Conservation (phyloP, 306 rosid species). For the Vigna mungo region DNA sequence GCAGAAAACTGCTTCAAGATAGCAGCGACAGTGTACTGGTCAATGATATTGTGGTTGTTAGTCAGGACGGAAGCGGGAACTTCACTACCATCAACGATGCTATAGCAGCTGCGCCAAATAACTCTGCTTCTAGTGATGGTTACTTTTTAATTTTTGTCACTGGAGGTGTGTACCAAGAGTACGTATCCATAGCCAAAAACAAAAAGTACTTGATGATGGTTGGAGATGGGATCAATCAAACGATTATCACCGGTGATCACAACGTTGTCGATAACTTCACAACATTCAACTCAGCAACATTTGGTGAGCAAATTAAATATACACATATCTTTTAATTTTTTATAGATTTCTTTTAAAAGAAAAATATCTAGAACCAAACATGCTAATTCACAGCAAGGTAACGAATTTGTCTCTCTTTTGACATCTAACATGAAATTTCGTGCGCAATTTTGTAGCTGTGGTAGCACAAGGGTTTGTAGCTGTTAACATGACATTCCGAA, state of each 20-base stretch:
- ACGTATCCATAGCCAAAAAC: constrained; percentile 61
- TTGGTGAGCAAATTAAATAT: constrained; percentile 58
- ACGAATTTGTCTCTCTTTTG: background rate
- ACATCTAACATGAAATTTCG: background rate
- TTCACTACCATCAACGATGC: constrained; percentile 72
- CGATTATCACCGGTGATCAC: constrained; percentile 74
- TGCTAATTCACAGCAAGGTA: background rate
- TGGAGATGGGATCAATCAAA: constrained; percentile 80
- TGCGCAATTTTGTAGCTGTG: constrained; percentile 62
- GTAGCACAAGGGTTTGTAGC: constrained; percentile 69
- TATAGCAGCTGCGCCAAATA: constrained; percentile 69
- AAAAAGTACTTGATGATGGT: constrained; percentile 72
- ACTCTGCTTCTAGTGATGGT: constrained; percentile 50
- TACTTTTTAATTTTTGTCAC: constrained; percentile 71
- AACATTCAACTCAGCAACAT: constrained; percentile 82
- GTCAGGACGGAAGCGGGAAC: constrained; percentile 71
- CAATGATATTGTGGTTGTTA: constrained; percentile 62
- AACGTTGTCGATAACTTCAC: constrained; percentile 78
- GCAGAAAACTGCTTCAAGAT: constrained; percentile 62
- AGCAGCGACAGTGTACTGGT: constrained; percentile 46
- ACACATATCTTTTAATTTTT: background rate
- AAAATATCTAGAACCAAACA: background rate
- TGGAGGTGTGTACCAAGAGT: constrained; percentile 74
- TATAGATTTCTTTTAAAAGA: background rate
- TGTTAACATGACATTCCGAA: constrained; percentile 73